Percentiles rank a stretch among this genome's conserved stretches.
These are phyloP conservation scores for Yarrowia alimentaria DNA, from an alignment of 805 yeast species.

Conservation along the genomic window DNA sequence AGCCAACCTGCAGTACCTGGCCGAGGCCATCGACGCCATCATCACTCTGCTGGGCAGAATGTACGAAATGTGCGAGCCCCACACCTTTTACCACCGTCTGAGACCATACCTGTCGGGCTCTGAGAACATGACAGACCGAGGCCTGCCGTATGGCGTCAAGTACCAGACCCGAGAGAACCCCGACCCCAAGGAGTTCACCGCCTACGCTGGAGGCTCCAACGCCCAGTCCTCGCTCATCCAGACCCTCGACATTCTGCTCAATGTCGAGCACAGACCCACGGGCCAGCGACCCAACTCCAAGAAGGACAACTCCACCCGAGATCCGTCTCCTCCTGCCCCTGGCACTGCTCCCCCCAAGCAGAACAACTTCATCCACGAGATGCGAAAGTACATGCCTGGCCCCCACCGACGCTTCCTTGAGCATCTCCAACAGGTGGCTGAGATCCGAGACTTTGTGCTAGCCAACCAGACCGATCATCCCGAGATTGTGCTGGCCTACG, in stretches of 20 bases:
- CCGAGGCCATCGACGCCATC: conserved; percentile 70
- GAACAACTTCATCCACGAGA: conserved; percentile 67
- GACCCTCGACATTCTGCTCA: conserved; percentile 72
- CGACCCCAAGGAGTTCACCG: conserved; percentile 51
- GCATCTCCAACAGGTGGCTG: conserved; percentile 56
- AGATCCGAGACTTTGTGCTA: conserved; percentile 63
- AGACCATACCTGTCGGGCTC: conserved; percentile 94
- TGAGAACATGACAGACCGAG: conserved; percentile 86
- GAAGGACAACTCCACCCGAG: conserved; percentile 31
- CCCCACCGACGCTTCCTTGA: conserved; percentile 73
- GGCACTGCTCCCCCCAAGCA: conserved; percentile 29
- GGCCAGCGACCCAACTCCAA: conserved; percentile 49
- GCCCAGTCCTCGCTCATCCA: conserved; percentile 92
- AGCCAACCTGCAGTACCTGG: conserved; percentile 57
- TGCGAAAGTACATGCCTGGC: conserved; percentile 89
- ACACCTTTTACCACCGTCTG: conserved; percentile 78
- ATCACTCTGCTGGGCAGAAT: conserved; percentile 72
- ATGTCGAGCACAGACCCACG: conserved; percentile 74
- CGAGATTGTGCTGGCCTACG: conserved; percentile 69
- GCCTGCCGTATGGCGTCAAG: conserved; percentile 72
- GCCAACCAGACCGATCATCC: conserved; percentile 43
- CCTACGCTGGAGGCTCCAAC: conserved; percentile 85
- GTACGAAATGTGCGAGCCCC: conserved; percentile 96
- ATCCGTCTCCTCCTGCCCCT: conserved; percentile 33
- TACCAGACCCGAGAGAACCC: conserved; percentile 53